Evolutionary conservation across 2,329 filamentous ascomycete species (phyloP).

Genomic region (Trichoderma oligosporum): DNA sequence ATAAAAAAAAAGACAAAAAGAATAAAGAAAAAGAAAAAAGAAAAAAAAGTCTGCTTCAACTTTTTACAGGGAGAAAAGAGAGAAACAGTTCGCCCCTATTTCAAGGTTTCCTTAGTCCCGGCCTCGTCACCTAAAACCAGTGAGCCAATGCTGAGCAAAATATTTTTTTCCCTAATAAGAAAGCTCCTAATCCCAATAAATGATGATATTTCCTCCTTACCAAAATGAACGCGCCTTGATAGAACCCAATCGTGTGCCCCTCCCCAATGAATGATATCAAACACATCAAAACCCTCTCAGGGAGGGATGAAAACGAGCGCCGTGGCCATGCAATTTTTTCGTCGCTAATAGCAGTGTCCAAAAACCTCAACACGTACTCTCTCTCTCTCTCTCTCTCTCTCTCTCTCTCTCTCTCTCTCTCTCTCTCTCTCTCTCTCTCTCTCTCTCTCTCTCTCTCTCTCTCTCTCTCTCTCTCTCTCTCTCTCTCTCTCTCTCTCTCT

Average conservation of each 20-base stretch:
- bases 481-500: too few relatives aligned
- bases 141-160: not conserved
- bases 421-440: not conserved
- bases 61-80: not conserved
- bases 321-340: constrained; percentile 24
- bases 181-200: not conserved
- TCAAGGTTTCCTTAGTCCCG: too few relatives aligned
- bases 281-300: not conserved
- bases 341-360: constrained; percentile 12
- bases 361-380: not conserved
- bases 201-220: not conserved
- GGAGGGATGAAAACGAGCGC: constrained; percentile 26
- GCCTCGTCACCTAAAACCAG: constrained; percentile 1
- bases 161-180: not conserved
- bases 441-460: too few relatives aligned
- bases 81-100: too few relatives aligned
- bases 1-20: too few relatives aligned
- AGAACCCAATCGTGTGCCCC: constrained; percentile 21
- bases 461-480: too few relatives aligned
- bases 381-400: not conserved
- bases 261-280: constrained; percentile 18
- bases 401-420: not conserved
- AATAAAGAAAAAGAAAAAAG: not conserved
- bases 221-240: constrained; percentile 22
- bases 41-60: not conserved